Evolutionary conservation across 208 protist species (phyloP).

Genomic region (Porcisia deanei): DNA sequence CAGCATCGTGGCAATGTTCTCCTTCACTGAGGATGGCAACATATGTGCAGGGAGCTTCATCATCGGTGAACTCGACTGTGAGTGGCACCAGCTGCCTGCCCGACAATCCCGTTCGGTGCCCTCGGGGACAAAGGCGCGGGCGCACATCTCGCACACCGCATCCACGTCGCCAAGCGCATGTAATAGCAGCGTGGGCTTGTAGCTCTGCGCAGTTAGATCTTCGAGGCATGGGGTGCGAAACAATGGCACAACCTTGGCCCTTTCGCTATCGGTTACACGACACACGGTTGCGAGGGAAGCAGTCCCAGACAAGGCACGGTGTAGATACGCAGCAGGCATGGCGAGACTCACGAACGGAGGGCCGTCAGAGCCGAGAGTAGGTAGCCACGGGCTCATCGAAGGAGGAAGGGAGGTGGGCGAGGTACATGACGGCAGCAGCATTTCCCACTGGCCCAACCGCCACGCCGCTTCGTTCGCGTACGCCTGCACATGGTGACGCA

Average conservation of each 20-base stretch:
- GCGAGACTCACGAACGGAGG: slow-evolving; percentile 13
- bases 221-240: slow-evolving; percentile 65
- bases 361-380: not conserved
- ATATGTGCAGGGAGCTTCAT: slow-evolving; percentile 18
- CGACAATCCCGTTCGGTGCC: not conserved
- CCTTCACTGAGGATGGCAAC: slow-evolving; percentile 25
- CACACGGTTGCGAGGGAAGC: slow-evolving; percentile 11
- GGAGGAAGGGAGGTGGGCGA: not conserved
- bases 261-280: slow-evolving; percentile 31
- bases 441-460: slow-evolving; percentile 84
- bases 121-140: slow-evolving; percentile 9
- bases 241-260: slow-evolving; percentile 52
- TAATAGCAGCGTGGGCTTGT: slow-evolving; percentile 63
- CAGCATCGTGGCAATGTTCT: slow-evolving; percentile 33
- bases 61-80: slow-evolving; percentile 8
- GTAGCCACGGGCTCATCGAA: not conserved
- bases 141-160: slow-evolving; percentile 42
- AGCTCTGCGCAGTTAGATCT: slow-evolving; percentile 65
- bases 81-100: not conserved
- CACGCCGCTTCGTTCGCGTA: slow-evolving; percentile 90
- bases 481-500: slow-evolving; percentile 48
- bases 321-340: slow-evolving; percentile 19
- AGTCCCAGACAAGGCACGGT: slow-evolving; percentile 15
- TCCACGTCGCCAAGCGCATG: slow-evolving; percentile 85
- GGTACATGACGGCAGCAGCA: slow-evolving; percentile 22